These are phyloP conservation scores for Physcomitrellopsis africana DNA, from an alignment of 225 moss, liverwort and hornwort genomes.

Conservation along the genomic window DNA sequence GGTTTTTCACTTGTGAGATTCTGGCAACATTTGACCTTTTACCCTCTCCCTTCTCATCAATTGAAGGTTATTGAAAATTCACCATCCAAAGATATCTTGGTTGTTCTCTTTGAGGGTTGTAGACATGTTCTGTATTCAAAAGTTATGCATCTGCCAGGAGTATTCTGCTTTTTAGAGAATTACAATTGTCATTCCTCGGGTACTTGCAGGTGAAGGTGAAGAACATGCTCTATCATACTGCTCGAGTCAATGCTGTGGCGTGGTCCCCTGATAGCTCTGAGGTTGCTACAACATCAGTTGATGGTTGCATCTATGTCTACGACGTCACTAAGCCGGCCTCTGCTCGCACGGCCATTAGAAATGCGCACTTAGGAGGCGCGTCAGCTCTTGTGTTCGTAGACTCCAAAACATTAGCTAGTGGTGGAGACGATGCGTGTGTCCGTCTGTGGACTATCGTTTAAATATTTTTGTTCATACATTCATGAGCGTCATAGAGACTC, in stretches of 20 bases:
- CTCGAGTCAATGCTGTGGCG: slow-evolving; percentile 77
- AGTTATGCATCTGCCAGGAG: no score
- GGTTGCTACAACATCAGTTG: slow-evolving; percentile 89
- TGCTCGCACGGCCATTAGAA: slow-evolving; percentile 71
- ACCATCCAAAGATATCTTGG: no score
- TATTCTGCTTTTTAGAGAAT: not conserved
- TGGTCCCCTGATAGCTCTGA: slow-evolving; percentile 86
- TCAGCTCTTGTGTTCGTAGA: slow-evolving; percentile 76
- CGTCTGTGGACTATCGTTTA: slow-evolving; percentile 68
- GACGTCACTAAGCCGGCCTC: slow-evolving; percentile 73
- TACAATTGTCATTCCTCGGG: not conserved
- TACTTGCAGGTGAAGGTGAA: slow-evolving; percentile 85
- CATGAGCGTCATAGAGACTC: slow-evolving; percentile 22
- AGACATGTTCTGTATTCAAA: not conserved
- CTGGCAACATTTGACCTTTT: no score
- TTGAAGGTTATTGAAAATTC: no score
- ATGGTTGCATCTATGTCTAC: slow-evolving; percentile 82
- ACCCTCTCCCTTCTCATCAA: no score
- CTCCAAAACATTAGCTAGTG: slow-evolving; percentile 68
- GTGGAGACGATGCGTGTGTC: slow-evolving; percentile 93
- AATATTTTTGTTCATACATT: slow-evolving; percentile 13
- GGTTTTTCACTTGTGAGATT: no score
- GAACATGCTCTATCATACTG: slow-evolving; percentile 97
- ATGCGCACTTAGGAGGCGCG: slow-evolving; percentile 84
- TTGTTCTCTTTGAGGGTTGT: no score